Evolutionary conservation across 106 monocot genomes (phyloP), one percentile per base, ranked within the genome.

Genomic region (Platanthera guangdongensis): DNA sequence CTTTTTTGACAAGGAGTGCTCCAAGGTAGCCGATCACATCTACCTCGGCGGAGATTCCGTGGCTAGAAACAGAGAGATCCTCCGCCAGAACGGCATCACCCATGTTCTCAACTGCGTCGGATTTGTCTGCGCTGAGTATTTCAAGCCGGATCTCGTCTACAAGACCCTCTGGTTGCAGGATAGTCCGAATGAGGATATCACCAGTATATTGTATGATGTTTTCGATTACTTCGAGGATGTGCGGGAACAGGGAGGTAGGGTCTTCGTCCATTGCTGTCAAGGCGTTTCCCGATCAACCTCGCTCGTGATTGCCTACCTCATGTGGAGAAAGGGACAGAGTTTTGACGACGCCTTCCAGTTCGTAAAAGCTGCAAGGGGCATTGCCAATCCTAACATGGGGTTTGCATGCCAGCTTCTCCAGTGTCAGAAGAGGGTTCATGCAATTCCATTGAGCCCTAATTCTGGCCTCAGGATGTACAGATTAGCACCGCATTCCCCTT

Each of bases 151-250:
- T 69, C 82, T 97, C 11, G 86, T 89, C 14, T 97, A 97, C 82
- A 93, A 91, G 81, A 97, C 96, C 14, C 91, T 97, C 12, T 97
- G 96, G 96, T 73, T 97, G 50, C 93, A 93, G 78, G 96, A 97
- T 48, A 91, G 85, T 74, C 93, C 93, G 7, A 84, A 84, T 0
- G 96, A 97, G 81, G 96, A 97, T 76, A 97, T 97, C 75, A 97
- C 93, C 0, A 91, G 91, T 53, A 93, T 97, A 25, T 68, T 97
- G 63, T 97, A 97, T 57, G 96, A 97, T 72, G 96, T 97, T 14
- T 97, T 97, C 63, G 96, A 97, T 79, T 97, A 97, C 77, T 97
- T 97, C 77, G 96, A 97, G 86, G 96, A 97, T 74, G 96, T 97
- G 8, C 78, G 96, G 62, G 89, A 86, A 74, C 84, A 86, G 67